Evolutionary conservation across 202 grass and related monocot genomes (phyloP).

Genomic region (Panicum virgatum): DNA sequence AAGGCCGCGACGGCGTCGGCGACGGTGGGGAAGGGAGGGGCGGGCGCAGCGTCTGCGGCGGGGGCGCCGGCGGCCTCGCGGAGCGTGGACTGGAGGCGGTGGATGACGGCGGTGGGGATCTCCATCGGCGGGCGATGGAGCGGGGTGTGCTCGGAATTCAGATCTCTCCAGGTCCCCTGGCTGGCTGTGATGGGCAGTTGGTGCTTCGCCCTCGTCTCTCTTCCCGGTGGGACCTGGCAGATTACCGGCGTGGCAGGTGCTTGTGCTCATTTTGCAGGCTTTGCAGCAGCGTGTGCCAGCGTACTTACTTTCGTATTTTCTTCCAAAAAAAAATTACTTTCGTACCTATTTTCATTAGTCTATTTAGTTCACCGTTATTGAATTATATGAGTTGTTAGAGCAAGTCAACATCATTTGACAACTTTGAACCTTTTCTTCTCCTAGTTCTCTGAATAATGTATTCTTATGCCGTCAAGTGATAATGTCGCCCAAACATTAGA

Average conservation of each 20-base stretch:
- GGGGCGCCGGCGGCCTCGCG: conserved; percentile 32
- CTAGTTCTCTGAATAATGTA: no score
- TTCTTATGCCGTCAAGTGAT: no score
- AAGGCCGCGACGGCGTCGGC: conserved; percentile 55
- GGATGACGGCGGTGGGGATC: conserved; percentile 66
- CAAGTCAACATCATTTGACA: no score
- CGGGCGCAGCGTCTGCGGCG: not conserved
- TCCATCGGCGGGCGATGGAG: conserved; percentile 42
- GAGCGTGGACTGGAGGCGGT: conserved; percentile 62
- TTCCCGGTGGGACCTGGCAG: not conserved
- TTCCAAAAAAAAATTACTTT: no score
- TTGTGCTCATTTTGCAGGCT: not conserved
- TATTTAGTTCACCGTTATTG: no score
- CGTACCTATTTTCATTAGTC: no score
- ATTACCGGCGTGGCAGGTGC: not conserved
- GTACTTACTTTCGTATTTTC: no score
- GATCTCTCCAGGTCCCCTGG: conserved; percentile 29
- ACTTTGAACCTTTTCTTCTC: no score
- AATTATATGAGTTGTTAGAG: no score
- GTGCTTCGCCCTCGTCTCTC: not conserved
- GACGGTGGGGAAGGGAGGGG: conserved; percentile 43
- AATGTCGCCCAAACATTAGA: no score
- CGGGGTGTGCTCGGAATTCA: conserved; percentile 32
- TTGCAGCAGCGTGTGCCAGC: not conserved
- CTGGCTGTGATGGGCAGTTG: conserved; percentile 8